Evolutionary conservation across 768 basidiomycete genomes (phyloP).

Genomic region (Amyloporia xantha): DNA sequence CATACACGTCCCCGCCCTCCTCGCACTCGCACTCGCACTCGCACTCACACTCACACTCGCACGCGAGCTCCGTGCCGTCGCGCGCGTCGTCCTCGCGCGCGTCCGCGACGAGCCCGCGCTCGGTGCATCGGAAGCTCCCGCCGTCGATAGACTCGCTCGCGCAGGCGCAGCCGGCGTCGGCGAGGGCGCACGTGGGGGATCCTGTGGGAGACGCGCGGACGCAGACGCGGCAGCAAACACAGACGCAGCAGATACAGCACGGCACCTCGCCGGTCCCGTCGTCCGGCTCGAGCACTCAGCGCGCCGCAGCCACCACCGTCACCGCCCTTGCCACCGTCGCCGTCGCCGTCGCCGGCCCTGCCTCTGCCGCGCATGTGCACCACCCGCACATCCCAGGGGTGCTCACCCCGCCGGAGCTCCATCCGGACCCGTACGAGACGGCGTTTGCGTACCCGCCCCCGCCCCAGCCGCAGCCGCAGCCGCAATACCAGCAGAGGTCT

Average conservation of each 20-base stretch:
- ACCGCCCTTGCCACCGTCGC: no score
- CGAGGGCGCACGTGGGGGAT: constrained; percentile 34
- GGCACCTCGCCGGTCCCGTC: no score
- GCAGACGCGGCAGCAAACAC: neutral
- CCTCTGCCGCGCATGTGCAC: neutral
- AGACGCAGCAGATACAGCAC: no score
- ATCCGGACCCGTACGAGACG: no score
- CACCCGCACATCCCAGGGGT: neutral
- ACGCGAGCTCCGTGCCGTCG: neutral
- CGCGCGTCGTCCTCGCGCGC: neutral
- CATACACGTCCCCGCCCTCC: neutral
- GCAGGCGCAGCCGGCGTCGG: constrained; percentile 20
- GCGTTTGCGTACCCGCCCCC: no score
- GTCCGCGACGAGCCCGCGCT: neutral
- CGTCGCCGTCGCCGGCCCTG: no score
- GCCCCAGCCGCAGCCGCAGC: no score
- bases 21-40: neutral
- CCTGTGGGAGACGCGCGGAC: neutral
- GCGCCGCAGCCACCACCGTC: neutral
- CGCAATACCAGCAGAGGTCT: neutral
- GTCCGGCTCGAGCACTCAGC: no score
- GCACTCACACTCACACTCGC: constrained; percentile 1
- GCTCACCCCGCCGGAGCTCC: neutral
- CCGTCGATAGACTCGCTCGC: neutral
- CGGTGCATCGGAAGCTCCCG: constrained; percentile 3